Percentiles rank a stretch among this genome's conserved stretches.
Evolutionary conservation across 345 rosid species (phyloP).

Genomic region (Theobroma cacao): DNA sequence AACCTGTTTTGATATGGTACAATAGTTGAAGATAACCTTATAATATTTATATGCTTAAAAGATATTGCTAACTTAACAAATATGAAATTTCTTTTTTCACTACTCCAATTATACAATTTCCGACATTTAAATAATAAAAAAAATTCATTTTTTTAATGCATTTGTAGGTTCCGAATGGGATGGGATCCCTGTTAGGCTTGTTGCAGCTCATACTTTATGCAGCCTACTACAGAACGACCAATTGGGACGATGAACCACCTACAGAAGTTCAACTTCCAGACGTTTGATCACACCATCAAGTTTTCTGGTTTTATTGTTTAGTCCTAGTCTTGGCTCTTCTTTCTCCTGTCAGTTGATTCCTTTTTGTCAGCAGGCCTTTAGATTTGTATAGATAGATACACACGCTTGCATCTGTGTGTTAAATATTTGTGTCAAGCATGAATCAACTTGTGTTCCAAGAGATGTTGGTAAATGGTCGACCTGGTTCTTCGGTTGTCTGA

Average conservation of each 20-base stretch:
- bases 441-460: background rate
- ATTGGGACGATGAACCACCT: conserved; percentile 35
- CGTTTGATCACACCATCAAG: background rate
- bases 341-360: background rate
- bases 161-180: background rate
- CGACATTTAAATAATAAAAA: too few species aligned
- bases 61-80: too few species aligned
- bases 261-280: conserved; percentile 25
- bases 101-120: too few species aligned
- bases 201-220: conserved; percentile 13
- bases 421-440: background rate
- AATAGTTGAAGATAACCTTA: too few species aligned
- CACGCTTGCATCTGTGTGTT: background rate
- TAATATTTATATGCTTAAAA: too few species aligned
- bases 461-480: background rate
- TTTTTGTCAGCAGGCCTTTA: background rate
- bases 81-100: too few species aligned
- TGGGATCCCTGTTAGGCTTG: conserved; percentile 12
- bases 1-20: too few species aligned
- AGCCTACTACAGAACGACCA: background rate
- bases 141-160: background rate
- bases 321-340: background rate
- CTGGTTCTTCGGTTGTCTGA: background rate
- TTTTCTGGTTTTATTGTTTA: background rate
- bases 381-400: background rate